Base-by-base conservation (phyloP, 306 rosid species). In the Dalbergia oliveri region DNA sequence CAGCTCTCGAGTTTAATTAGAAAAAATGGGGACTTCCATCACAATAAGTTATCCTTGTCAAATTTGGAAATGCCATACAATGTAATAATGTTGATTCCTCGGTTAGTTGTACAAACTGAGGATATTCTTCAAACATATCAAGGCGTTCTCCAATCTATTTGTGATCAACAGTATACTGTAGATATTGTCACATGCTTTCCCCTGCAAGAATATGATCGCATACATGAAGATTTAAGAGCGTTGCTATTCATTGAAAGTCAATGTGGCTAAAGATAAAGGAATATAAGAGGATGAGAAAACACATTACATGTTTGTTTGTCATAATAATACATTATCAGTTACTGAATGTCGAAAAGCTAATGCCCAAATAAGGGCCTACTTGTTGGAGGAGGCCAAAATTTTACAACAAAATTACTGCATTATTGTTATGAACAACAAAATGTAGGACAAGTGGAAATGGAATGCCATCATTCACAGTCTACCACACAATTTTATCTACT, bases 171-270 rank as follows among this genome's bases (percentile, higher is more conserved):
- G 57, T 72, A 18, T 66, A 43, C n/a, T 65, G 70, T 73, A 77
- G 72, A 73, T 71, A 73, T 16, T 73, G 75, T 72, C 66, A 53
- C 74, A 77, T 31, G 72, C 69, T 77, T 81, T 59, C 53, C 34
- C 80, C 88, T 85, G 81, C 78, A 85, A 77, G 54, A 73, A 39
- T 45, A 81, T 58, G 75, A 67, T 37, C 6, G 37, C 76, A 76
- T 65, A 39, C 13, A 57, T 49, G 75, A 54, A 61, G 56, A 69
- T 60, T 79, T 69, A 62, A 54, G 33, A 44, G 57, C 15, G 11
- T 13, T 39, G 0, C 76, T 58, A 65, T 65, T 56, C 49, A 35
- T 57, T 45, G 39, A 11, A 47, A 62, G 62, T 51, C 47, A 43
- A 3, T 15, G 61, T 75, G 58, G 44, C 41, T 21, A 67, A 63